phyloP scores from a whole-genome alignment of 2,329 filamentous ascomycete genomes.

The Leptographium flavum region DNA sequence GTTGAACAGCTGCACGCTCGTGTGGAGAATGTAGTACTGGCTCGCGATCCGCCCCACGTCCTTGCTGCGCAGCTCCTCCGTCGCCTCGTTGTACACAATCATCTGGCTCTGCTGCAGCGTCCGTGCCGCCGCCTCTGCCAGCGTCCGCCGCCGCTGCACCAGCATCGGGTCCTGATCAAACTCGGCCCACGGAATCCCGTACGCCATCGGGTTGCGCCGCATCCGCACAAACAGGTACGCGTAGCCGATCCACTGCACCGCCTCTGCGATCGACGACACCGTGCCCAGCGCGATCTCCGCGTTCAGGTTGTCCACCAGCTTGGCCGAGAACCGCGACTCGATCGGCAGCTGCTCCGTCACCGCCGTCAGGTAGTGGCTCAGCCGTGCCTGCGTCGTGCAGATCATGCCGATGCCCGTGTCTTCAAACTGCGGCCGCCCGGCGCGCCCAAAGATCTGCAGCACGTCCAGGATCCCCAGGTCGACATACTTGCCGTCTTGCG shows the following conservation, averaged over 20 bases:
- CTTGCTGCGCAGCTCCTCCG: conserved; percentile 84
- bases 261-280: conserved; percentile 85
- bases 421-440: conserved; percentile 92
- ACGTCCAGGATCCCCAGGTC: conserved; percentile 95
- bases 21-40: conserved; percentile 90
- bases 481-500: conserved; percentile 91
- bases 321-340: conserved; percentile 88
- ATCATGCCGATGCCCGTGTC: conserved; percentile 98
- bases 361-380: conserved; percentile 79
- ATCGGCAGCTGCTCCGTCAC: conserved; percentile 95
- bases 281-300: conserved; percentile 89
- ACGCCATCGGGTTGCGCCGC: conserved; percentile 78
- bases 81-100: conserved; percentile 95
- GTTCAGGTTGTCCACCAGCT: conserved; percentile 91
- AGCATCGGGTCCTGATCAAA: conserved; percentile 76
- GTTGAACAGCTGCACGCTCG: conserved; percentile 93
- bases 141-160: conserved; percentile 68
- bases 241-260: conserved; percentile 94
- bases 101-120: conserved; percentile 89
- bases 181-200: conserved; percentile 92
- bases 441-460: conserved; percentile 94
- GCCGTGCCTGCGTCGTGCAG: conserved; percentile 86
- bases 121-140: conserved; percentile 78
- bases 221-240: conserved; percentile 96
- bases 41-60: conserved; percentile 94